These are phyloP conservation scores for Rubroboletus satanas DNA, from an alignment of 768 basidiomycete genomes.

Conservation along the genomic window DNA sequence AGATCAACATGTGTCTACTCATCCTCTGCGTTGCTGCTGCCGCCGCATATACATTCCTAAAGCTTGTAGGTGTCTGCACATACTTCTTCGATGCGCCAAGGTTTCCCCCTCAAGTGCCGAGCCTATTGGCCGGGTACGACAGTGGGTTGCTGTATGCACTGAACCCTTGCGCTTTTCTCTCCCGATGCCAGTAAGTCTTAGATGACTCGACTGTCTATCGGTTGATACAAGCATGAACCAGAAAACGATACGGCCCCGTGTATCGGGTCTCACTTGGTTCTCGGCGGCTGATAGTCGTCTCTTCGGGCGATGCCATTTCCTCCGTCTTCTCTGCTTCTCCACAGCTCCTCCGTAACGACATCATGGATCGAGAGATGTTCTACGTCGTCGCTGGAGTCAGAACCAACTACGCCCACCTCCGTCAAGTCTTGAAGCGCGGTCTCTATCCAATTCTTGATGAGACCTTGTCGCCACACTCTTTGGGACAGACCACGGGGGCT, in stretches of 20 bases:
- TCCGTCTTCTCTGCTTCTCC: constrained; percentile 4
- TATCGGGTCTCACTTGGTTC: constrained; percentile 19
- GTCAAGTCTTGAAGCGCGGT: constrained; percentile 13
- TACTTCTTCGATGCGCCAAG: background rate
- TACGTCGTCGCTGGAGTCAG: constrained; percentile 12
- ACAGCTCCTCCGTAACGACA: constrained; percentile 9
- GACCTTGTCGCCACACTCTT: constrained; percentile 8
- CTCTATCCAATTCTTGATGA: constrained; percentile 24
- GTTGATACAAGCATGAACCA: constrained; percentile 4
- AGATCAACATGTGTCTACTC: background rate
- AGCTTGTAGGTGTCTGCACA: background rate
- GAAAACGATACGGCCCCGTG: constrained; percentile 13
- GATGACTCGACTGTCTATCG: background rate
- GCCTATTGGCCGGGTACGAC: constrained; percentile 15
- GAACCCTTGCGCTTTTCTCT: constrained; percentile 15
- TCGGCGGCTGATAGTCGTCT: constrained; percentile 14
- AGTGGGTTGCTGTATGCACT: constrained; percentile 13
- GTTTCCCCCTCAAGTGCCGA: constrained; percentile 5
- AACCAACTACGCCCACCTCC: constrained; percentile 3
- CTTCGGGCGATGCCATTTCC: constrained; percentile 13
- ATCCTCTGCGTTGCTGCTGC: background rate
- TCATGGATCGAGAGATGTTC: constrained; percentile 10
- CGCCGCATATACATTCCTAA: background rate
- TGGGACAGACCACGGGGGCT: constrained; percentile 8
- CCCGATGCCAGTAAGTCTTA: constrained; percentile 22